Base-by-base conservation (phyloP, 768 basidiomycete species). In the Collybia sp. region DNA sequence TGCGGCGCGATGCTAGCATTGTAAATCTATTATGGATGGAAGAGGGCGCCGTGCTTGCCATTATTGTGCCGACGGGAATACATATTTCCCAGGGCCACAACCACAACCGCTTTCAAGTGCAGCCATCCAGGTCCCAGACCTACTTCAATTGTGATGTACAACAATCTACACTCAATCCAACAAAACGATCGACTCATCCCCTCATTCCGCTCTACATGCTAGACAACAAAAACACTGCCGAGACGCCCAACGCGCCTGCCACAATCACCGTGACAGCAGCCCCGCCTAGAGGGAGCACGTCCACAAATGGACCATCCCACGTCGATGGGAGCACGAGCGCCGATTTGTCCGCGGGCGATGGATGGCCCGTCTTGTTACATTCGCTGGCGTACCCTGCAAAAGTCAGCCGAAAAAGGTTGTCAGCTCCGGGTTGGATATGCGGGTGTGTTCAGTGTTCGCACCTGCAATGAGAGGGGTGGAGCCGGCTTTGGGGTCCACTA, bases 281-380 rank as follows among this genome's bases (percentile, higher is more conserved):
- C 19, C 61, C 73, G 2, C 59, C 67, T 0, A 62, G 48, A 42
- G 70, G 69, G 49, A 88, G 66, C n/a, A 65, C 58, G 9, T 68
- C 63, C 12, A 67, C 75, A 45, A 69, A 67, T 3, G 80, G 80
- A 0, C 86, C 85, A 52, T 85, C 73, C 86, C 84, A 88, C 50
- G 52, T 61, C 0, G 63, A 38, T 1, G 83, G 77, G 13, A 79
- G 56, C 0, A 55, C 45, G 32, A 88, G 67, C 1, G 69, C 61
- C 16, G 70, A 66, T 34, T 69, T 55, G 11, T 64, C 60, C 3
- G 69, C 45, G 9, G 68, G 49, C 37, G 83, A 51, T 12, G 67
- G 68, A 16, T 67, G 40, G 25, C 76, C 74, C 38, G 58, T 58
- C 0, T 54, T 48, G 0, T 46, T 45, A 58, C 85, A 86, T 1